Evolutionary conservation across 2,329 filamentous ascomycete species (phyloP).

Genomic region (Claviceps spartinae): DNA sequence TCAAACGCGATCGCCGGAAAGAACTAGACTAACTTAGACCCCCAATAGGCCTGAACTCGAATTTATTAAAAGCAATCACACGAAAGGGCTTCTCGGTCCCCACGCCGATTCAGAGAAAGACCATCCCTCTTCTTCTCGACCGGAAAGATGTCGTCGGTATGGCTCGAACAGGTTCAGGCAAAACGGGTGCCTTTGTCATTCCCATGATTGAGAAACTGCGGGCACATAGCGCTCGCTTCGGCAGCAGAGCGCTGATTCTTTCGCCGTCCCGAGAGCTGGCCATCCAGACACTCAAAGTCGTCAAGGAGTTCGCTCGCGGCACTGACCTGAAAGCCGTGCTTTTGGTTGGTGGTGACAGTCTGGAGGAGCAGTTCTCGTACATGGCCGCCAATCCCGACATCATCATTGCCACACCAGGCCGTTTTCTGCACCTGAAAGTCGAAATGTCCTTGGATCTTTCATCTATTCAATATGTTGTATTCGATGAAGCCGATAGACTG

Average conservation of each 20-base stretch:
- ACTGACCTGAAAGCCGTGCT: conserved; percentile 86
- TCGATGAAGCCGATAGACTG: conserved; percentile 90
- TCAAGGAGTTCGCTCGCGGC: conserved; percentile 83
- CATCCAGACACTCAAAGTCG: conserved; percentile 87
- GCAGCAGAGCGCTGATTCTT: conserved; percentile 73
- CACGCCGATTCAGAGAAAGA: conserved; percentile 93
- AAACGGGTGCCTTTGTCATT: conserved; percentile 95
- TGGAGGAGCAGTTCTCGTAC: conserved; percentile 87
- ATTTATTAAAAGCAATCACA: conserved; percentile 78
- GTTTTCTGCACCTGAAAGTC: conserved; percentile 91
- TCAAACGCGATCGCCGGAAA: neutral
- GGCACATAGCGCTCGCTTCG: conserved; percentile 73
- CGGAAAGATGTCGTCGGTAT: conserved; percentile 96
- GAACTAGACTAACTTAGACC: neutral
- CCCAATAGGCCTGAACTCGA: conserved; percentile 53
- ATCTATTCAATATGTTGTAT: conserved; percentile 86
- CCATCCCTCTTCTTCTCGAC: conserved; percentile 81
- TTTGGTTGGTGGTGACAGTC: conserved; percentile 84
- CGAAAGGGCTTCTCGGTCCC: conserved; percentile 93
- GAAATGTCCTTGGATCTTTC: conserved; percentile 91
- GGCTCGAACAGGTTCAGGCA: conserved; percentile 96
- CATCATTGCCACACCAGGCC: conserved; percentile 89
- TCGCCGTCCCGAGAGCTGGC: conserved; percentile 91
- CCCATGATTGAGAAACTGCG: conserved; percentile 95
- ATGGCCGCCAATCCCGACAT: conserved; percentile 96